These are phyloP conservation scores for Apiospora marii DNA, from an alignment of 2,329 filamentous ascomycete genomes.

Conservation along the genomic window DNA sequence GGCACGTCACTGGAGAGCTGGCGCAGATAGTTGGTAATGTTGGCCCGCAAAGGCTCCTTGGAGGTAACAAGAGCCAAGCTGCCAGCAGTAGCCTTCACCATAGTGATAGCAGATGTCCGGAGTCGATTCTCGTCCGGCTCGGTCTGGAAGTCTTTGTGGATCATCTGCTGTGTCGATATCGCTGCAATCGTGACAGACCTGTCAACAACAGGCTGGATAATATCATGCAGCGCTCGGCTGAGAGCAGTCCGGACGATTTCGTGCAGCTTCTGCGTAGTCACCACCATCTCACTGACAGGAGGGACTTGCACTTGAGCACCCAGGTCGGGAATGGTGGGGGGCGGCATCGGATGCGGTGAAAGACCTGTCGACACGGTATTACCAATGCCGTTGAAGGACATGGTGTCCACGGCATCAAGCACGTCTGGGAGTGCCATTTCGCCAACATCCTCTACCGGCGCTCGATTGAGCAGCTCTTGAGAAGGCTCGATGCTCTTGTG, in stretches of 20 bases:
- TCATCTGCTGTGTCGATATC: slow-evolving; percentile 94
- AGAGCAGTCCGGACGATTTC: slow-evolving; percentile 87
- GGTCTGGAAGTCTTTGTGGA: slow-evolving; percentile 94
- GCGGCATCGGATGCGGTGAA: slow-evolving; percentile 76
- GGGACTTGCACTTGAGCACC: slow-evolving; percentile 82
- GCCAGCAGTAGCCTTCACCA: slow-evolving; percentile 94
- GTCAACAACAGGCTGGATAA: slow-evolving; percentile 97
- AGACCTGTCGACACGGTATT: slow-evolving; percentile 75
- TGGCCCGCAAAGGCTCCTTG: slow-evolving; percentile 94
- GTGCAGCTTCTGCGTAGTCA: slow-evolving; percentile 71
- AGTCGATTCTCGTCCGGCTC: slow-evolving; percentile 90
- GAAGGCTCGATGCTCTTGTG: slow-evolving; percentile 91
- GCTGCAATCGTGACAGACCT: slow-evolving; percentile 97
- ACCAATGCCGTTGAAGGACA: slow-evolving; percentile 78
- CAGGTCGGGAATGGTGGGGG: slow-evolving; percentile 82
- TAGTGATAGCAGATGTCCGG: slow-evolving; percentile 85
- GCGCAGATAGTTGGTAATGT: slow-evolving; percentile 96
- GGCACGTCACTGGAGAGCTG: slow-evolving; percentile 72
- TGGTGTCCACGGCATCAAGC: slow-evolving; percentile 82
- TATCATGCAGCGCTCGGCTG: slow-evolving; percentile 90
- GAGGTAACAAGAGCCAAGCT: slow-evolving; percentile 97
- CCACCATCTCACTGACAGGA: slow-evolving; percentile 79
- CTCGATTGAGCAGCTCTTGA: slow-evolving; percentile 82
- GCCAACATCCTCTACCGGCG: slow-evolving; percentile 66
- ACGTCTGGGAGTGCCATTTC: slow-evolving; percentile 70